These are phyloP conservation scores for Candida sanyaensis DNA, from an alignment of 1,139 yeast species.

Conservation along the genomic window DNA sequence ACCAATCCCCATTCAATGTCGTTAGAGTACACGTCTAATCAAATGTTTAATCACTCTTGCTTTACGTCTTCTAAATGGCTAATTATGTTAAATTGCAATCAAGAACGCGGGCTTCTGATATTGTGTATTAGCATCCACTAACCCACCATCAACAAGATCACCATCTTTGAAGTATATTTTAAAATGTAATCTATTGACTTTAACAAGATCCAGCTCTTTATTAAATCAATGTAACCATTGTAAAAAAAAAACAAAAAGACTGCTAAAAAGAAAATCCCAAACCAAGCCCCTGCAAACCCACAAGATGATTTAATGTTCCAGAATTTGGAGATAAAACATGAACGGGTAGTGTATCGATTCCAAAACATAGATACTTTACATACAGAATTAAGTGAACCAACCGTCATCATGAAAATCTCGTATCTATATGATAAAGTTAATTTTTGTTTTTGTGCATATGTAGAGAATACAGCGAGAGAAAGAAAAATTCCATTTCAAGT, in stretches of 20 bases:
- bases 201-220: slow-evolving; percentile 50
- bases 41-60: slow-evolving; percentile 50
- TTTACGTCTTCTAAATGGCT: slow-evolving; percentile 30
- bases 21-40: slow-evolving; percentile 27
- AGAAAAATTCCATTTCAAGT: too few species aligned
- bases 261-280: slow-evolving; percentile 62
- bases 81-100: slow-evolving; percentile 39
- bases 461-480: too few species aligned
- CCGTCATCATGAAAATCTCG: slow-evolving; percentile 1
- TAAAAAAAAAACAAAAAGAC: slow-evolving; percentile 43
- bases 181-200: slow-evolving; percentile 7
- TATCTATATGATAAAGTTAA: background rate
- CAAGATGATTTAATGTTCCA: slow-evolving; percentile 66
- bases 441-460: too few species aligned
- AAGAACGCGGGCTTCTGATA: slow-evolving; percentile 24
- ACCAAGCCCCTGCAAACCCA: slow-evolving; percentile 70
- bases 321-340: slow-evolving; percentile 61
- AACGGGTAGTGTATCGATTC: slow-evolving; percentile 54
- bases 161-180: slow-evolving; percentile 1
- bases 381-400: background rate
- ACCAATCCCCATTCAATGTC: slow-evolving; percentile 64
- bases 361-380: slow-evolving; percentile 45
- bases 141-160: slow-evolving; percentile 4
- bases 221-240: slow-evolving; percentile 59
- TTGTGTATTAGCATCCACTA: background rate